A percentile compares a stretch with the other conserved stretches of the same genome.
Evolutionary conservation across 2,329 filamentous ascomycete genomes (phyloP).

Genomic region (Apiospora pterosperma): DNA sequence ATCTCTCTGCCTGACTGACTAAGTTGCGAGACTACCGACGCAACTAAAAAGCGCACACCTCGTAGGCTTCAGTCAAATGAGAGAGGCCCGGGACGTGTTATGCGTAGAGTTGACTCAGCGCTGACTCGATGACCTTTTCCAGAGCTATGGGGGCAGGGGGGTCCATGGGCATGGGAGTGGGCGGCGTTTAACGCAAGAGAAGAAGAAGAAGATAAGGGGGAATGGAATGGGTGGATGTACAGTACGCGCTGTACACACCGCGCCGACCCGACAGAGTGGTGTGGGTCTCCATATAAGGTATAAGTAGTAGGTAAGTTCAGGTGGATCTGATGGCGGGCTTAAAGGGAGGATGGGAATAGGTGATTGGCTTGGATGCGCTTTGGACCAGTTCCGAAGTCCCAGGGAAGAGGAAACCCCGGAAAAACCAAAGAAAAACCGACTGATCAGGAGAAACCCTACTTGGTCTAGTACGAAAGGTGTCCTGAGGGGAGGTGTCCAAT

Average conservation of each 20-base stretch:
- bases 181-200: neutral
- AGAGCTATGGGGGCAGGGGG: neutral
- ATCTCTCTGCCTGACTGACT: neutral
- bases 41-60: neutral
- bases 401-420: neutral
- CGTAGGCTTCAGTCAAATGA: neutral
- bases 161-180: too few species aligned
- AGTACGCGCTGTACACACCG: neutral
- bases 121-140: neutral
- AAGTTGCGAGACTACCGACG: neutral
- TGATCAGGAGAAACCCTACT: slow-evolving; percentile 1
- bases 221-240: neutral
- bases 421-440: neutral
- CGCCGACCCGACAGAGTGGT: neutral
- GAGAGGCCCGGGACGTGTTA: neutral
- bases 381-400: neutral
- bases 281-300: neutral
- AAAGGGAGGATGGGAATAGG: neutral
- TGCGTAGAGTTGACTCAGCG: neutral
- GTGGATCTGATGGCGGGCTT: neutral
- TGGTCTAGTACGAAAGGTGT: neutral
- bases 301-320: too few species aligned
- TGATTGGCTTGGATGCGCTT: neutral
- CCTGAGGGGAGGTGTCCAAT: neutral
- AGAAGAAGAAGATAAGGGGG: neutral